These are phyloP conservation scores for Lolium rigidum DNA, from an alignment of 176 grass and related monocot species.

Conservation along the genomic window DNA sequence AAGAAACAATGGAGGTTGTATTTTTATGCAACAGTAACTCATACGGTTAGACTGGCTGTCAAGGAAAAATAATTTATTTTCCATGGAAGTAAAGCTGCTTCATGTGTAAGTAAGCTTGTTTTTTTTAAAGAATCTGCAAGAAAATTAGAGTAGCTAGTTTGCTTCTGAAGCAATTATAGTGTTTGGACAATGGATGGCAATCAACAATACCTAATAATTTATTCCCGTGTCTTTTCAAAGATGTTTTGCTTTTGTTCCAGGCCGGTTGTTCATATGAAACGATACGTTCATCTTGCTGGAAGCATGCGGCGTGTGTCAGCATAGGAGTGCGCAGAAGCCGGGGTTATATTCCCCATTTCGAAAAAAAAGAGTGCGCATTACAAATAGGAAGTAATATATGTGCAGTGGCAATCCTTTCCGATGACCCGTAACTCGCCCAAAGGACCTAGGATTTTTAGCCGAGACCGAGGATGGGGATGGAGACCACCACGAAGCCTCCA, in stretches of 20 bases:
- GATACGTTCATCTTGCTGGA: background rate
- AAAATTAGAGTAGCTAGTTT: background rate
- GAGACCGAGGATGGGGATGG: too few relatives aligned
- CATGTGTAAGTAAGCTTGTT: conserved; percentile 38
- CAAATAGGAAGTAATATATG: background rate
- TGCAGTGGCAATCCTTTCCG: background rate
- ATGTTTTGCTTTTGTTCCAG: background rate
- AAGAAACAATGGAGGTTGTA: conserved; percentile 13
- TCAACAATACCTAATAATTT: background rate
- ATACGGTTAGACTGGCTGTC: conserved; percentile 31
- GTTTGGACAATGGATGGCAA: conserved; percentile 1
- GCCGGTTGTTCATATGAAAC: background rate
- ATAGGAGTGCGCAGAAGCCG: background rate
- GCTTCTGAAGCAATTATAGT: conserved; percentile 42
- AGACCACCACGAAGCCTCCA: too few relatives aligned
- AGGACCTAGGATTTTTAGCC: background rate
- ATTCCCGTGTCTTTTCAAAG: background rate
- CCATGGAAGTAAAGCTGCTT: background rate
- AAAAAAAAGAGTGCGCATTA: background rate
- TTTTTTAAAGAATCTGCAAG: background rate
- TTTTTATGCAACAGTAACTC: conserved; percentile 14
- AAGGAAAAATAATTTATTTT: background rate
- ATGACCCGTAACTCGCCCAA: background rate
- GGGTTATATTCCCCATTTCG: too few relatives aligned
- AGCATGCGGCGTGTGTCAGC: background rate